These are phyloP conservation scores for Xylariaceae sp. DNA, from an alignment of 2,329 filamentous ascomycete species.

Conservation along the genomic window DNA sequence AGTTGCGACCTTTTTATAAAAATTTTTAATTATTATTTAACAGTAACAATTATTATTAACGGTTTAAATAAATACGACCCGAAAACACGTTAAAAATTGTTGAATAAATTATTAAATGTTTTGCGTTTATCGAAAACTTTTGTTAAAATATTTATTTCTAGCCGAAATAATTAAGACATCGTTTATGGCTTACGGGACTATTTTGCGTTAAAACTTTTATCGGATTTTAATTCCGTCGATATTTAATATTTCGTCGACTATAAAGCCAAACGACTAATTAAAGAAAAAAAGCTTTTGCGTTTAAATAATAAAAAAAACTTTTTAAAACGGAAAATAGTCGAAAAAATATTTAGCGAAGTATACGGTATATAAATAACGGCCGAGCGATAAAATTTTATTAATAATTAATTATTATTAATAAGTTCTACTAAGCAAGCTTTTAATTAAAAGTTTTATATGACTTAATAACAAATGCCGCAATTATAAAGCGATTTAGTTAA, in stretches of 20 bases:
- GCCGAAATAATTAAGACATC: conserved; percentile 1
- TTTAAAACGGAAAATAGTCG: neutral
- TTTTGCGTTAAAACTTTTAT: conserved; percentile 2
- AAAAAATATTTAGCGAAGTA: neutral
- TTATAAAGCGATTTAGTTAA: neutral
- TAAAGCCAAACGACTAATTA: neutral
- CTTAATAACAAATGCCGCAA: neutral
- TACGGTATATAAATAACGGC: neutral
- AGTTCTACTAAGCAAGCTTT: conserved; percentile 5
- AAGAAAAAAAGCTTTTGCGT: neutral
- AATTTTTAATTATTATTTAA: neutral
- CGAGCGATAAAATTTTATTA: neutral
- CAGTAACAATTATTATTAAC: conserved; percentile 1
- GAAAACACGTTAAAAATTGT: neutral
- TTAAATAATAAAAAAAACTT: neutral
- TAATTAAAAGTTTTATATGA: conserved; percentile 1
- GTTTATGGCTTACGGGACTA: neutral
- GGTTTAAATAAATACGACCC: conserved; percentile 2
- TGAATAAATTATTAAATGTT: neutral
- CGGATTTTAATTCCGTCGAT: neutral
- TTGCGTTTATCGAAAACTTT: neutral
- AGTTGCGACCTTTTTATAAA: conserved; percentile 5
- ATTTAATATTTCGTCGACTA: conserved; percentile 1
- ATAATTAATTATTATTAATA: neutral
- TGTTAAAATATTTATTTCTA: conserved; percentile 7